These are phyloP conservation scores for Tetraselmis striata DNA, from an alignment of 139 green algal genomes.

Conservation along the genomic window DNA sequence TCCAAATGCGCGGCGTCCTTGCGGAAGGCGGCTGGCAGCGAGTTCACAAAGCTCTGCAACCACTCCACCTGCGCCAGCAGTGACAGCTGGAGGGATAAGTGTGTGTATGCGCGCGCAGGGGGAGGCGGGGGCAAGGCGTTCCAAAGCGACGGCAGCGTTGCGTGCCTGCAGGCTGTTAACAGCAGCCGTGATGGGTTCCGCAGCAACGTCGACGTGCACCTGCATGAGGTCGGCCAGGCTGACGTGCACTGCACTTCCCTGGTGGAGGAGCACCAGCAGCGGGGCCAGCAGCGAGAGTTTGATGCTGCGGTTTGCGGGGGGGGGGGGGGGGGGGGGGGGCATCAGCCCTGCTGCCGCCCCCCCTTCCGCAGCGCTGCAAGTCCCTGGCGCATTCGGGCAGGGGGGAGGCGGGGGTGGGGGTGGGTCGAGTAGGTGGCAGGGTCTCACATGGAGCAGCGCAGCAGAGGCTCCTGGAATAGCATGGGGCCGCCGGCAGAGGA, in stretches of 20 bases:
- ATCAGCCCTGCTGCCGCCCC: too few species aligned
- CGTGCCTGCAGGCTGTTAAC: background rate
- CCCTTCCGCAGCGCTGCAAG: too few species aligned
- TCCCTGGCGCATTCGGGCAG: too few species aligned
- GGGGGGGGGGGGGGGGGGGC: too few species aligned
- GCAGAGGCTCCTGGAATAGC: background rate
- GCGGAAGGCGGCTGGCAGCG: background rate
- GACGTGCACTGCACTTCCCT: background rate
- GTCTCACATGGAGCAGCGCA: constrained; percentile 18
- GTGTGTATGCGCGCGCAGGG: too few species aligned
- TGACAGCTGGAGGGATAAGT: too few species aligned
- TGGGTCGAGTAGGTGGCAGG: too few species aligned
- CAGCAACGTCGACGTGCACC: background rate
- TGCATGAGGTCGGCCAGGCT: background rate
- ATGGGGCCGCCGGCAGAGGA: background rate
- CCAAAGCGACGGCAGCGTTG: too few species aligned
- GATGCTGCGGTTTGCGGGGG: background rate
- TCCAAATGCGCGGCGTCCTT: too few species aligned
- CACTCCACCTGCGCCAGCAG: too few species aligned
- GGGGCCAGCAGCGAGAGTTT: background rate
- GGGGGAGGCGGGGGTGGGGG: too few species aligned
- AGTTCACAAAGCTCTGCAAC: background rate
- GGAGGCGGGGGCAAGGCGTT: too few species aligned
- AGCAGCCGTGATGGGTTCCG: background rate
- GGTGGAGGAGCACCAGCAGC: background rate